These are phyloP conservation scores for Jackrogersella minutella DNA, from an alignment of 495 filamentous ascomycete species.

Conservation along the genomic window DNA sequence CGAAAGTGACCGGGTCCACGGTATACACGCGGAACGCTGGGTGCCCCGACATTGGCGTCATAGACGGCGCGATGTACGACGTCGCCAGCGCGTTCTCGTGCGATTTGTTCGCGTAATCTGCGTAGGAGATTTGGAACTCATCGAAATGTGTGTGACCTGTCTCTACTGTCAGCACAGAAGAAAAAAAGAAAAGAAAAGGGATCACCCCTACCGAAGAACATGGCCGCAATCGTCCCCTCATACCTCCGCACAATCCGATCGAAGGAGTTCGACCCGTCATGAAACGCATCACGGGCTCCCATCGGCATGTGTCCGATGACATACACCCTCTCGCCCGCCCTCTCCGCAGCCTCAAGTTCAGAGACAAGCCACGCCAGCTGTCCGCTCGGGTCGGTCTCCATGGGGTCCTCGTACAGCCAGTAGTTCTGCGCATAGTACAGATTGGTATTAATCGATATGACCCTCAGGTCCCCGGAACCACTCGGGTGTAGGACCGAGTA, in stretches of 20 bases:
- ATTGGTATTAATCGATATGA: constrained; percentile 67
- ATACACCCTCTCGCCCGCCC: constrained; percentile 60
- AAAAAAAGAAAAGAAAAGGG: neutral
- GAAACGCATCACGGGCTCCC: constrained; percentile 57
- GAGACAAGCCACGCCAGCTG: constrained; percentile 60
- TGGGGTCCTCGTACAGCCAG: constrained; percentile 58
- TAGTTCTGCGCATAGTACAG: constrained; percentile 66
- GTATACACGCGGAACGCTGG: constrained; percentile 66
- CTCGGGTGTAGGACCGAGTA: constrained; percentile 53
- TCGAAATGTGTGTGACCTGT: constrained; percentile 63
- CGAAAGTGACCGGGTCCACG: constrained; percentile 63
- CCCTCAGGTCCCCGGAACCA: constrained; percentile 53
- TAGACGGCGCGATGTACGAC: constrained; percentile 60
- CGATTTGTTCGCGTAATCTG: constrained; percentile 47
- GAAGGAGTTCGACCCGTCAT: constrained; percentile 61
- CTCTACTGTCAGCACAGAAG: neutral
- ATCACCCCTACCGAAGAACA: constrained; percentile 57
- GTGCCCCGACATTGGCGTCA: constrained; percentile 62
- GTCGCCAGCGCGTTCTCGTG: constrained; percentile 53
- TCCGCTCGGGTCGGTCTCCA: constrained; percentile 57
- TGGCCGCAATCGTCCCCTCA: constrained; percentile 58
- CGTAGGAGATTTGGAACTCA: constrained; percentile 63
- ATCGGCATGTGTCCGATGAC: constrained; percentile 63
- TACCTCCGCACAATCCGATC: constrained; percentile 64
- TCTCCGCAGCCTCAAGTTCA: constrained; percentile 61